Conservation (phyloP, 257 asterid species). For the Nicotiana tomentosiformis region DNA sequence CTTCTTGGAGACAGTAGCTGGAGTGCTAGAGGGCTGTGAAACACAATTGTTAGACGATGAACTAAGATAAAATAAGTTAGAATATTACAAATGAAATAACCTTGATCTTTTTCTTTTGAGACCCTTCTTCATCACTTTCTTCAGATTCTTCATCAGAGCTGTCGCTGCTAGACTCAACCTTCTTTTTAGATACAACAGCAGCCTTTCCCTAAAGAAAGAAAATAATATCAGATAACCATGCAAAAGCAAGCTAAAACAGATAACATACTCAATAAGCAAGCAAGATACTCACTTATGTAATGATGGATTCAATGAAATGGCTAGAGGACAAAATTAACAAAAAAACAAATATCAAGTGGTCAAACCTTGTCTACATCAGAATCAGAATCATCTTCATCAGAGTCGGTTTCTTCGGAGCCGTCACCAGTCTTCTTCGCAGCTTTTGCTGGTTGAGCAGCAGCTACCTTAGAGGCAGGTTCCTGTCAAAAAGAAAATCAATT, state of each 20-base stretch:
- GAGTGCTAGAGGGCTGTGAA: background rate
- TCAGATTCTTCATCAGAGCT: slow-evolving; percentile 14
- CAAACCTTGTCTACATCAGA: slow-evolving; percentile 23
- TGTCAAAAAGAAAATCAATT: background rate
- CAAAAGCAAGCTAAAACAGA: background rate
- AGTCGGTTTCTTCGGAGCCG: slow-evolving; percentile 11
- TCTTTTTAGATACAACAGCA: slow-evolving; percentile 7
- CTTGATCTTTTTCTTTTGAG: slow-evolving; percentile 44
- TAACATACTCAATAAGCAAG: background rate
- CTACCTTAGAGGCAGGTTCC: slow-evolving; percentile 2
- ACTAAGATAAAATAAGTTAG: background rate
- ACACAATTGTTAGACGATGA: background rate
- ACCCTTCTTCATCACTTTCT: slow-evolving; percentile 42
- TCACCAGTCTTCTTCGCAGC: slow-evolving; percentile 15
- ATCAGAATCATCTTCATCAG: slow-evolving; percentile 29
- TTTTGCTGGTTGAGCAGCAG: slow-evolving; percentile 12
- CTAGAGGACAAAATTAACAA: background rate
- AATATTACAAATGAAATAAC: slow-evolving; percentile 9
- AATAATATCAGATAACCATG: slow-evolving; percentile 32
- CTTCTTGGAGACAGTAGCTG: background rate
- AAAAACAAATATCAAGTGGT: slow-evolving; percentile 6
- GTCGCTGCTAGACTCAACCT: slow-evolving; percentile 7
- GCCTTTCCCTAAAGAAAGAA: slow-evolving; percentile 12
- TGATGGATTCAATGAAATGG: background rate
- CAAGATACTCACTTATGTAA: background rate